A percentile compares a stretch with the other conserved stretches of the same genome.
phyloP scores from a whole-genome alignment of 257 asterid species.

The Nicotiana undulata region DNA sequence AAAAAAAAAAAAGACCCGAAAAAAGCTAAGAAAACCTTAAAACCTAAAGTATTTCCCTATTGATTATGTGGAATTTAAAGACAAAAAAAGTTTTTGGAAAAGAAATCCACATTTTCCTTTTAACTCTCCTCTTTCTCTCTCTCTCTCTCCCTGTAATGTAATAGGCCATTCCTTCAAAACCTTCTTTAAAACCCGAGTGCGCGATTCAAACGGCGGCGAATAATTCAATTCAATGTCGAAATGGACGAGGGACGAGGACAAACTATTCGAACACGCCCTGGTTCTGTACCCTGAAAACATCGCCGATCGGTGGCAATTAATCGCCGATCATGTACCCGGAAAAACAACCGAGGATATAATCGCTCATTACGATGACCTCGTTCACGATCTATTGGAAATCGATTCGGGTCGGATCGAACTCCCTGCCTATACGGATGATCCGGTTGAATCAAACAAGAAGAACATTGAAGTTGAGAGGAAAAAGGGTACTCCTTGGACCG shows the following conservation, averaged over 20 bases:
- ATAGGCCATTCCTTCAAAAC: background rate
- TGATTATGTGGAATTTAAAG: no score
- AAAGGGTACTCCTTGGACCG: conserved; percentile 81
- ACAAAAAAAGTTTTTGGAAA: no score
- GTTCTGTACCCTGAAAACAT: conserved; percentile 43
- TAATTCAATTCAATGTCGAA: background rate
- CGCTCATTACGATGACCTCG: conserved; percentile 45
- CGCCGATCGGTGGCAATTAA: conserved; percentile 48
- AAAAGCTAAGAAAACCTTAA: no score
- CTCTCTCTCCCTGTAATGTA: no score
- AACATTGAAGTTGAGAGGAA: conserved; percentile 47
- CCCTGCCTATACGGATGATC: conserved; percentile 39
- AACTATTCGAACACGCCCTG: conserved; percentile 48
- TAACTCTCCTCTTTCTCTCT: background rate
- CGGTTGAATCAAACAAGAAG: conserved; percentile 21
- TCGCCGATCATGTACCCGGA: conserved; percentile 40
- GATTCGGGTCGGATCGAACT: conserved; percentile 60
- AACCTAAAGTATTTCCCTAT: no score
- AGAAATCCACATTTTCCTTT: background rate
- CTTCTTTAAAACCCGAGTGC: background rate
- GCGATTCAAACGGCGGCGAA: no score
- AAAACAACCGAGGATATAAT: conserved; percentile 42
- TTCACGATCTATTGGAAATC: conserved; percentile 46
- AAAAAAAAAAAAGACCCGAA: no score
- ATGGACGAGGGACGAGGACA: conserved; percentile 56